phyloP scores from a whole-genome alignment of 164 flowering plant species.

The Chloranthus sessilifolius region DNA sequence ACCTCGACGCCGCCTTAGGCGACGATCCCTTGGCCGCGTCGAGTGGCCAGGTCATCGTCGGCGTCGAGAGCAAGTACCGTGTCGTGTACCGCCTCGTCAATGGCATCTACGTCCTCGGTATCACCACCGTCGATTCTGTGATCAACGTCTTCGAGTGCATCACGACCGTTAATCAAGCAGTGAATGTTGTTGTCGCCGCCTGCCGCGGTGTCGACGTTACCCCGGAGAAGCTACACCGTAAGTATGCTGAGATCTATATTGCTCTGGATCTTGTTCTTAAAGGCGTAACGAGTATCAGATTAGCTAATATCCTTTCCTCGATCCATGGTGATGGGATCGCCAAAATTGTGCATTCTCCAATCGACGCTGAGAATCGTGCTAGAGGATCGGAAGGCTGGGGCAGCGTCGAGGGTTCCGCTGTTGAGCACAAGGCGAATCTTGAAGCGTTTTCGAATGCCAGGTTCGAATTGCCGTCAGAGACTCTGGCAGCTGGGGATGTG shows the following conservation, averaged over 20 bases:
- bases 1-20: conserved; percentile 46
- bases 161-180: conserved; percentile 83
- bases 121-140: conserved; percentile 55
- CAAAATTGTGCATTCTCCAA: conserved; percentile 84
- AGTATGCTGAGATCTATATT: conserved; percentile 88
- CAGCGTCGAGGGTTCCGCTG: conserved; percentile 37
- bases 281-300: conserved; percentile 76
- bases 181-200: conserved; percentile 80
- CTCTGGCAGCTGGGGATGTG: conserved; percentile 86
- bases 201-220: conserved; percentile 97
- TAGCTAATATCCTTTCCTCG: conserved; percentile 73
- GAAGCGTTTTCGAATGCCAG: conserved; percentile 51
- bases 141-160: conserved; percentile 93
- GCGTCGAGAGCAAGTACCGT: conserved; percentile 80
- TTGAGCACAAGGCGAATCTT: conserved; percentile 52
- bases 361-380: conserved; percentile 73
- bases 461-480: conserved; percentile 82
- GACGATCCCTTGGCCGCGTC: conserved; percentile 95
- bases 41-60: conserved; percentile 86
- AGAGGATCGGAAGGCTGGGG: conserved; percentile 84
- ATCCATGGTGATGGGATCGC: conserved; percentile 92
- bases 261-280: conserved; percentile 80
- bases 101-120: conserved; percentile 74
- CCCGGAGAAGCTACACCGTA: conserved; percentile 76
- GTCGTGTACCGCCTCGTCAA: conserved; percentile 89